phyloP scores from a whole-genome alignment of 345 rosid species.

The Linum tenue region DNA sequence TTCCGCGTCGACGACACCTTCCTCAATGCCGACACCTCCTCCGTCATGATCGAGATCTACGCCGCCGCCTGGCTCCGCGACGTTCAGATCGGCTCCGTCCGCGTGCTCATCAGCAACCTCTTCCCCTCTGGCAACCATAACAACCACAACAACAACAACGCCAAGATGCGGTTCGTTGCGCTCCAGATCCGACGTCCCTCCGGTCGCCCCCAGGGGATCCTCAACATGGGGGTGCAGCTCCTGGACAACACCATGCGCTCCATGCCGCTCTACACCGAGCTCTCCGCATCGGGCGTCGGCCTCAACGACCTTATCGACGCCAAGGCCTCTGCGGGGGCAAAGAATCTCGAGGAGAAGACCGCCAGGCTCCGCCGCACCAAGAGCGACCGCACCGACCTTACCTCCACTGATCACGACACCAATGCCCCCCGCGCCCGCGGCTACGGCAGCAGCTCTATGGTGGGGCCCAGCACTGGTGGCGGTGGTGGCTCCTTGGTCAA shows the following conservation, averaged over 20 bases:
- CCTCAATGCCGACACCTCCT: conserved; percentile 42
- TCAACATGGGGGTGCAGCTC: conserved; percentile 62
- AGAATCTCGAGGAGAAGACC: conserved; percentile 15
- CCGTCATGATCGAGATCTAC: conserved; percentile 65
- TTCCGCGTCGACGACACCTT: conserved; percentile 65
- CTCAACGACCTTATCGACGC: conserved; percentile 16
- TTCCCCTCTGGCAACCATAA: conserved; percentile 8
- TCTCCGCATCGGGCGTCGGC: conserved; percentile 24
- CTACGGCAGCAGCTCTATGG: neutral
- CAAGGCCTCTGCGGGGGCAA: neutral
- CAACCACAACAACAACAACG: conserved; percentile 13
- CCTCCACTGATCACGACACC: conserved; percentile 11
- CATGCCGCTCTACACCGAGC: conserved; percentile 62
- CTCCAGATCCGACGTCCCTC: conserved; percentile 64
- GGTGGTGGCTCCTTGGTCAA: conserved; percentile 13
- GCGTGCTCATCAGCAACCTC: conserved; percentile 47
- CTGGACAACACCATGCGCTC: conserved; percentile 64
- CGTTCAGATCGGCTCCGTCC: conserved; percentile 55
- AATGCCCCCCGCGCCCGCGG: neutral
- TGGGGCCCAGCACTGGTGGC: neutral
- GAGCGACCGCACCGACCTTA: conserved; percentile 55
- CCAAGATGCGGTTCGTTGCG: conserved; percentile 24
- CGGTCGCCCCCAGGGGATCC: conserved; percentile 76
- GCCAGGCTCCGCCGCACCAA: conserved; percentile 44
- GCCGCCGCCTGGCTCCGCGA: conserved; percentile 86